A percentile compares a stretch with the other conserved stretches of the same genome.
phyloP scores from a whole-genome alignment of 1,284 basidiomycete species.

The Heterobasidion irregulare region DNA sequence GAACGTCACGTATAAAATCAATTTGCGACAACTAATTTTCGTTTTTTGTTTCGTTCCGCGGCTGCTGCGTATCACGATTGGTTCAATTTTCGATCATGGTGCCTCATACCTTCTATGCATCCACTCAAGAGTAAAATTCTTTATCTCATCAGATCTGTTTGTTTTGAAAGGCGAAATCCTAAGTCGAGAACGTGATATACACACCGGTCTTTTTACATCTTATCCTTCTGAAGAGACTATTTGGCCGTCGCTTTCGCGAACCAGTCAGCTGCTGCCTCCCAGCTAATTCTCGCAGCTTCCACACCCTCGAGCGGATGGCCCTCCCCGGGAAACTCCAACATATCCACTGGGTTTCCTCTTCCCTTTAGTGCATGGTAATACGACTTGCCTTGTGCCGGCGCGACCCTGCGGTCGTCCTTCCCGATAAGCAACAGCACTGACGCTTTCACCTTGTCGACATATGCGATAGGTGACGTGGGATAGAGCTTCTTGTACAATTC shows the following conservation, averaged over 20 bases:
- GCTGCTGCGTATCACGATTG: too few relatives aligned
- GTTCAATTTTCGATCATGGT: too few relatives aligned
- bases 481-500: constrained; percentile 37
- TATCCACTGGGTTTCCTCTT: constrained; percentile 36
- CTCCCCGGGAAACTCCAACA: constrained; percentile 58
- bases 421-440: constrained; percentile 58
- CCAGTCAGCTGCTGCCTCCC: constrained; percentile 45
- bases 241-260: constrained; percentile 20
- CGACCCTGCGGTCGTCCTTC: constrained; percentile 51
- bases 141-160: too few relatives aligned
- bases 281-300: constrained; percentile 43
- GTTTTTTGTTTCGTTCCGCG: too few relatives aligned
- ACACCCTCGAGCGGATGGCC: constrained; percentile 57
- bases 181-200: too few relatives aligned
- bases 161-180: too few relatives aligned
- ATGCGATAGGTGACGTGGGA: constrained; percentile 47
- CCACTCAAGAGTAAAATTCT: too few relatives aligned
- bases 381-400: constrained; percentile 52
- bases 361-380: constrained; percentile 61
- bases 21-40: too few relatives aligned
- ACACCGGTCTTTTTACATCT: too few relatives aligned
- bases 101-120: too few relatives aligned
- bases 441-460: constrained; percentile 41
- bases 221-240: too few relatives aligned
- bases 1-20: too few relatives aligned